A percentile compares a stretch with the other conserved stretches of the same genome.
Conservation (phyloP, 2,329 filamentous ascomycete species). For the Acephala macrosclerotiorum region DNA sequence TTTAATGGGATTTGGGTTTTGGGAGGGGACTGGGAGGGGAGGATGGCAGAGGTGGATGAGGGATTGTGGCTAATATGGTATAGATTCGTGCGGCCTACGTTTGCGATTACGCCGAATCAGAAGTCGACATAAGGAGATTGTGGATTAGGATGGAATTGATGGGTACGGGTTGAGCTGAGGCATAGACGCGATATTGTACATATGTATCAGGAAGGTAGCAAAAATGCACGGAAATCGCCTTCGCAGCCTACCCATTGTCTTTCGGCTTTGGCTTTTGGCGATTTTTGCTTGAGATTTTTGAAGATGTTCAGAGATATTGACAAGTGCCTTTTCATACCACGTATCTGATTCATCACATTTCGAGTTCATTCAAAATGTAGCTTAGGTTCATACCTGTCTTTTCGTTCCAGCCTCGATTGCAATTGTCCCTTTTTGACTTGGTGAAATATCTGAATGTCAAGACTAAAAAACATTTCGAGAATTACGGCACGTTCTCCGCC, state of each 20-base stretch:
- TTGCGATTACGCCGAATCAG: slow-evolving; percentile 69
- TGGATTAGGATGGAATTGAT: not conserved
- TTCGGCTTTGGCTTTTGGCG: not conserved
- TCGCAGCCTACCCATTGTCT: not conserved
- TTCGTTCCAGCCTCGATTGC: no score
- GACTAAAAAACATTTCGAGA: no score
- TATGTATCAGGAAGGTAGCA: slow-evolving; percentile 20
- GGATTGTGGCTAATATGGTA: slow-evolving; percentile 20
- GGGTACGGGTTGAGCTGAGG: not conserved
- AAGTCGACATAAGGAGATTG: slow-evolving; percentile 33
- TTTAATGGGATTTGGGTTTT: not conserved
- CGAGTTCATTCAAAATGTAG: no score
- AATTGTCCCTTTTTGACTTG: no score
- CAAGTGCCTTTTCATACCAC: no score
- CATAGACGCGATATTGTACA: slow-evolving; percentile 21
- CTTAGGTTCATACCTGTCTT: no score
- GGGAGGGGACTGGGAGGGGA: not conserved
- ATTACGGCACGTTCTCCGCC: no score
- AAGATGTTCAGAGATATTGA: no score
- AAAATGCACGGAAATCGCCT: not conserved
- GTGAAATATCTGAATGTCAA: no score
- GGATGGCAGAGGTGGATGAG: not conserved
- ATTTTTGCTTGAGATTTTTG: not conserved
- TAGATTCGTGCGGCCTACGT: slow-evolving; percentile 85
- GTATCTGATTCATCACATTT: no score